A percentile compares a stretch with the other conserved stretches of the same genome.
Conservation (phyloP, 148 eudicot genomes). For the Chenopodium berlandieri region DNA sequence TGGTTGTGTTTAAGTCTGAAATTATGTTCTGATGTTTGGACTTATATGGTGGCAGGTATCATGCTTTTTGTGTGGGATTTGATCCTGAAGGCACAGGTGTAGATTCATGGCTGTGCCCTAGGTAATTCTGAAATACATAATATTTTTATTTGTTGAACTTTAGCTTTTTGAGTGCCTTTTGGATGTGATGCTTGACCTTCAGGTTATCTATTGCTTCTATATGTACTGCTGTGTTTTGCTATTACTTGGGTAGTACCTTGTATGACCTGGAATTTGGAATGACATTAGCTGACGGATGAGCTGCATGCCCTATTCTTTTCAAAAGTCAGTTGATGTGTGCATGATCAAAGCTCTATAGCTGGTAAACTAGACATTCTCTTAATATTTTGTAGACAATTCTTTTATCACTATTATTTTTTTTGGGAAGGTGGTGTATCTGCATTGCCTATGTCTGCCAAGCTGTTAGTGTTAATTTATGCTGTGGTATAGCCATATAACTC, state of each 20-base stretch:
- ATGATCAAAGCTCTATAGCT: background rate
- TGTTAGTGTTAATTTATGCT: background rate
- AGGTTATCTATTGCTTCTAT: background rate
- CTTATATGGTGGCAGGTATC: constrained; percentile 65
- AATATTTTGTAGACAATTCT: background rate
- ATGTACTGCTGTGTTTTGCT: background rate
- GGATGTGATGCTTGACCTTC: background rate
- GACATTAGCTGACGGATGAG: background rate
- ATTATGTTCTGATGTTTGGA: constrained; percentile 25
- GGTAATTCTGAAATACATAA: constrained; percentile 44
- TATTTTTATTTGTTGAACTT: background rate
- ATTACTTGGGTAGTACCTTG: background rate
- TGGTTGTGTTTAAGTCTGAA: background rate
- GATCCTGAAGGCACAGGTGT: constrained; percentile 79
- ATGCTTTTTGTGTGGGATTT: constrained; percentile 94
- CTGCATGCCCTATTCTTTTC: background rate
- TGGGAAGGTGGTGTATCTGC: background rate
- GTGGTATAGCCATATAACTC: background rate
- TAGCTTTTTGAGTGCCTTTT: background rate
- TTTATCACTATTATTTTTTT: background rate
- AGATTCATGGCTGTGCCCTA: constrained; percentile 88
- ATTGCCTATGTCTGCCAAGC: background rate
- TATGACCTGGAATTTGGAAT: background rate
- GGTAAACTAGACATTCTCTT: background rate
- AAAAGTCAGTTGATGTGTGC: background rate